These are phyloP conservation scores for Boechera divaricarpa DNA, from an alignment of 345 rosid genomes.

Conservation along the genomic window DNA sequence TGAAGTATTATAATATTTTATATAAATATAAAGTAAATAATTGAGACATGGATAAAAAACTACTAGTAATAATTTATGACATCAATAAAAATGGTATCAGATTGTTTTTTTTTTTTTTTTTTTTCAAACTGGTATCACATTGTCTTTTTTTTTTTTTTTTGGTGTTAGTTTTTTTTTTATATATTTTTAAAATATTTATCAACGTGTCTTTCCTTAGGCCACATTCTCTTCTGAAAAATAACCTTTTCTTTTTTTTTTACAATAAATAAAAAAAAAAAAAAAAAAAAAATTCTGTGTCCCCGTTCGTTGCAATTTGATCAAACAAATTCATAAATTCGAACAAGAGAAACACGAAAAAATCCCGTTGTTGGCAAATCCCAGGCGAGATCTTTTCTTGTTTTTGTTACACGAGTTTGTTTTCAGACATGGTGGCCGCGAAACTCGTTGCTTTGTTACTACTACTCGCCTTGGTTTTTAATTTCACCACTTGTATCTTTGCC, in stretches of 20 bases:
- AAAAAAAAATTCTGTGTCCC: not conserved
- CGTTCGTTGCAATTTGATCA: constrained; percentile 15
- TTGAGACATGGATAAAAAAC: no score
- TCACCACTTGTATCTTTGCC: constrained; percentile 46
- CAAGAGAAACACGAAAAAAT: not conserved
- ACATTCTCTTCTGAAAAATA: no score
- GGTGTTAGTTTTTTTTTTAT: no score
- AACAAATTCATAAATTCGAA: not conserved
- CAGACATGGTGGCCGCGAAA: constrained; percentile 65
- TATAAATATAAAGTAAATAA: no score
- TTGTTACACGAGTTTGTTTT: not conserved
- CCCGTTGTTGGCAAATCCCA: constrained; percentile 11
- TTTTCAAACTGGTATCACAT: no score
- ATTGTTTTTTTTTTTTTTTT: not conserved
- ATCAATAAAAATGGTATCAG: not conserved
- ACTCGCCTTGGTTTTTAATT: constrained; percentile 47
- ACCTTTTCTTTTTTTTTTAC: no score
- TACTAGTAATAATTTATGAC: not conserved
- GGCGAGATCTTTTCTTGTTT: not conserved
- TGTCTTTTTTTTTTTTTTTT: no score
- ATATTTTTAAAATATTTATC: not conserved
- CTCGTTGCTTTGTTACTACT: constrained; percentile 45
- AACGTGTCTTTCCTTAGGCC: no score
- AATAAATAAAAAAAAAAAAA: no score
- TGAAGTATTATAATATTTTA: no score